Conservation (phyloP, 176 grass and related monocot genomes). For the Oryza glaberrima region DNA sequence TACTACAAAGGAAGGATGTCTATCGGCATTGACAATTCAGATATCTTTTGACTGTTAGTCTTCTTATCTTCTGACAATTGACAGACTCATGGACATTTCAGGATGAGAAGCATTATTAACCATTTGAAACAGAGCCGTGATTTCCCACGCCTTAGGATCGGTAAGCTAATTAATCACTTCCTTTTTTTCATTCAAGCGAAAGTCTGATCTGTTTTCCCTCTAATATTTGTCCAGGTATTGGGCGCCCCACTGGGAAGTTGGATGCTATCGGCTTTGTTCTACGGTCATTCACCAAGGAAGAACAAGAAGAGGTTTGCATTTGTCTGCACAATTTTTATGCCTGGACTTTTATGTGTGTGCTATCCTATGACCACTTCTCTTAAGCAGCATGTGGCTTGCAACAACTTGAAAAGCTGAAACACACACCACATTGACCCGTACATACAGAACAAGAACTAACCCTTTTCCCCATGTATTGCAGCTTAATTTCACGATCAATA, state of each 20-base stretch:
- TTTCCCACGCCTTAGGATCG: constrained; percentile 76
- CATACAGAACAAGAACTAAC: neutral
- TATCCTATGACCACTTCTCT: neutral
- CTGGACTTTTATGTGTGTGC: neutral
- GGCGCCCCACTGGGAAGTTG: constrained; percentile 66
- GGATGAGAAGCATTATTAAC: constrained; percentile 77
- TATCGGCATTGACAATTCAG: neutral
- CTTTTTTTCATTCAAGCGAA: neutral
- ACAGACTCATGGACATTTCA: constrained; percentile 24
- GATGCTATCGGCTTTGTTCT: constrained; percentile 70
- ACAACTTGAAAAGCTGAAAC: neutral
- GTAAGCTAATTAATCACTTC: constrained; percentile 15
- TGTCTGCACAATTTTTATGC: constrained; percentile 3
- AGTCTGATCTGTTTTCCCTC: neutral
- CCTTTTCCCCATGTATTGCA: constrained; percentile 33
- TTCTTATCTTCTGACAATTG: neutral
- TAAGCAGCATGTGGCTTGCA: neutral
- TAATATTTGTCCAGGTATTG: constrained; percentile 56
- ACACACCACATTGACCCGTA: neutral
- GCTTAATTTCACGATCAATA: constrained; percentile 62
- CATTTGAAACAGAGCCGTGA: constrained; percentile 66
- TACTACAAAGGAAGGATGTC: neutral
- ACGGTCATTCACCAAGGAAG: constrained; percentile 64
- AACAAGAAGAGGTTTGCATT: constrained; percentile 69
- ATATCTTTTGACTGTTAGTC: neutral